Percentiles rank a stretch among this genome's conserved stretches.
Conservation (phyloP, 306 rosid genomes). For the Prunus kanzakura region DNA sequence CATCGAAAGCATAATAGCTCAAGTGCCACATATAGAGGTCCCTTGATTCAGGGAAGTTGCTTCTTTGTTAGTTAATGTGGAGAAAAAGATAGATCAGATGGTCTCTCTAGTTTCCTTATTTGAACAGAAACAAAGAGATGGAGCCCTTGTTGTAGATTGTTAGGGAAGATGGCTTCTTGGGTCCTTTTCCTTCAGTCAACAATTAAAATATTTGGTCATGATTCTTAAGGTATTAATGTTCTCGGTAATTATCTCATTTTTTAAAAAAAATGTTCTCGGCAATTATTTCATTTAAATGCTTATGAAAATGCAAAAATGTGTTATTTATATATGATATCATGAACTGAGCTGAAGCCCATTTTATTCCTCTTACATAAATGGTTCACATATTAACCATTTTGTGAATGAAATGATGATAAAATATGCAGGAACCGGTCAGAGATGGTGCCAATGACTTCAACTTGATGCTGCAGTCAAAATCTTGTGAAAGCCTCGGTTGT, state of each 20-base stretch:
- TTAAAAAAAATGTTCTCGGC: too few relatives aligned
- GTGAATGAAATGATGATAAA: neutral
- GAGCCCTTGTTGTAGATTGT: neutral
- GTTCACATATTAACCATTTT: neutral
- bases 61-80: neutral
- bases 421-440: neutral
- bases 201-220: neutral
- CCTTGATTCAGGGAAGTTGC: neutral
- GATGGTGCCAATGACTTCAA: conserved; percentile 14
- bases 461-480: conserved; percentile 29
- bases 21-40: neutral
- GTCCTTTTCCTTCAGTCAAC: neutral
- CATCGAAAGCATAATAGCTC: too few relatives aligned
- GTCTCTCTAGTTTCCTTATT: neutral
- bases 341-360: neutral
- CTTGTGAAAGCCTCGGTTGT: conserved; percentile 19
- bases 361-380: neutral
- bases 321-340: neutral
- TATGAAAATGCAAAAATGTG: neutral
- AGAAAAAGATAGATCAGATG: neutral
- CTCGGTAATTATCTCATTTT: too few relatives aligned
- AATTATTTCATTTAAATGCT: neutral
- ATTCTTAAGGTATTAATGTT: neutral
- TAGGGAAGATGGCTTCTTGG: neutral
- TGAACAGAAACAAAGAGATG: neutral